These are phyloP conservation scores for Vaccinium macrocarpon DNA, from an alignment of 148 eudicot species.

Conservation along the genomic window DNA sequence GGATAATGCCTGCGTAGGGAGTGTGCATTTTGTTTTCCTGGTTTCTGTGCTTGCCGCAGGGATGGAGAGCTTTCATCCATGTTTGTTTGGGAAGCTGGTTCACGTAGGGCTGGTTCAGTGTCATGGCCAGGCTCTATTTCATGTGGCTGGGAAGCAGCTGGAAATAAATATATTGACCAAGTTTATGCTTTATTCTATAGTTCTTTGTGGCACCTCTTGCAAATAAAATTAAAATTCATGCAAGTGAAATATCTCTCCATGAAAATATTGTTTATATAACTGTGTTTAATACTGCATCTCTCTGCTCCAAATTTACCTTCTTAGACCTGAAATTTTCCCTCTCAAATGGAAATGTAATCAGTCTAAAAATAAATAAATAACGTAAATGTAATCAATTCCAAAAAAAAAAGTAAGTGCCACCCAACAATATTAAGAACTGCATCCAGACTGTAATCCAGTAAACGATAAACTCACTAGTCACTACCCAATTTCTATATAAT, in stretches of 20 bases:
- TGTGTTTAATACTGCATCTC: not conserved
- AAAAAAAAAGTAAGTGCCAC: too few species aligned
- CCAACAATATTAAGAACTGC: not conserved
- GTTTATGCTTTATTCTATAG: not conserved
- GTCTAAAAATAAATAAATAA: too few species aligned
- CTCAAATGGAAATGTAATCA: not conserved
- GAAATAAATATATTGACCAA: not conserved
- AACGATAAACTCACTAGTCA: not conserved
- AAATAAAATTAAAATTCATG: not conserved
- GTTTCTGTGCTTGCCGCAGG: slow-evolving; percentile 55
- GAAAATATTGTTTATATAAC: not conserved
- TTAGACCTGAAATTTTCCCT: not conserved
- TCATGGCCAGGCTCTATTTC: slow-evolving; percentile 7
- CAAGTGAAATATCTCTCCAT: not conserved
- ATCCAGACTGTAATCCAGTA: not conserved
- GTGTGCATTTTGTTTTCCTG: slow-evolving; percentile 64
- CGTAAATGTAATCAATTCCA: too few species aligned
- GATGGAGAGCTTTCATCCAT: slow-evolving; percentile 22
- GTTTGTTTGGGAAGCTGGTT: slow-evolving; percentile 18
- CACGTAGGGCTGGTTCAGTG: slow-evolving; percentile 10
- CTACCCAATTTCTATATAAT: not conserved
- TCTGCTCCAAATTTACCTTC: not conserved
- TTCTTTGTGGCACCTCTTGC: not conserved
- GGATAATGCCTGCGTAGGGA: slow-evolving; percentile 99
- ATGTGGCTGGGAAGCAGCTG: not conserved